phyloP scores from a whole-genome alignment of 1,139 yeast genomes.

The Pichiaceae sp. region DNA sequence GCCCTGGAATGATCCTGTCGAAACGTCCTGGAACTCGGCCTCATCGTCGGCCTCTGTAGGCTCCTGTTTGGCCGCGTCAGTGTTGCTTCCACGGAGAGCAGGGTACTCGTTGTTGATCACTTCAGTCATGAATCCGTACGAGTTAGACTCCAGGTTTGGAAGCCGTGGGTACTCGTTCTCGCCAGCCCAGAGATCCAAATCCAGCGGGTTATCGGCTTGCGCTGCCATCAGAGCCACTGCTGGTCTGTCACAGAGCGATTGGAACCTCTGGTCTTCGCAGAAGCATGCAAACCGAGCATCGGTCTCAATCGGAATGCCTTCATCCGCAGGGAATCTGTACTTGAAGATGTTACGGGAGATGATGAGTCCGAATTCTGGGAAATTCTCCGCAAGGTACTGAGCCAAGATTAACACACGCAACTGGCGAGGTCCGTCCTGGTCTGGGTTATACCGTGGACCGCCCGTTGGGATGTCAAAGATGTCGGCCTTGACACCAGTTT shows the following conservation, averaged over 20 bases:
- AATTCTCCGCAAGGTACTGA: slow-evolving; percentile 39
- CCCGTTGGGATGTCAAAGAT: slow-evolving; percentile 61
- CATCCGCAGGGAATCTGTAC: slow-evolving; percentile 21
- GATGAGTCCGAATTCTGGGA: slow-evolving; percentile 42
- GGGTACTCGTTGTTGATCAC: slow-evolving; percentile 19
- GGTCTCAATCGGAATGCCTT: slow-evolving; percentile 6
- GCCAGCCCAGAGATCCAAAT: slow-evolving; percentile 18
- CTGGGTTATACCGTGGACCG: slow-evolving; percentile 42
- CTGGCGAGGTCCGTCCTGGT: slow-evolving; percentile 36
- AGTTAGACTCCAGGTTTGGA: slow-evolving; percentile 32
- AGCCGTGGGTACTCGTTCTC: slow-evolving; percentile 13
- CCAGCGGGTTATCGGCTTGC: slow-evolving; percentile 10
- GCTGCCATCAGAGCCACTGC: slow-evolving; percentile 5
- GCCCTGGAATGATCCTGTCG: slow-evolving; percentile 1
- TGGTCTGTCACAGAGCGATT: slow-evolving; percentile 11
- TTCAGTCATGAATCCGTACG: slow-evolving; percentile 60
- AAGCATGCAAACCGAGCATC: slow-evolving; percentile 15
- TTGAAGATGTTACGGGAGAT: slow-evolving; percentile 38
- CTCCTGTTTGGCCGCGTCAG: slow-evolving; percentile 1
- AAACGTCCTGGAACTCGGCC: slow-evolving; percentile 9
- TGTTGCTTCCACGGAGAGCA: slow-evolving; percentile 7
- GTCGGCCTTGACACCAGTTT: slow-evolving; percentile 52
- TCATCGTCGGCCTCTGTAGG: slow-evolving; percentile 11
- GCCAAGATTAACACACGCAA: slow-evolving; percentile 45
- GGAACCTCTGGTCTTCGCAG: slow-evolving; percentile 18